Conservation (phyloP, 208 protist genomes). For the Acanthamoeba healyi region DNA sequence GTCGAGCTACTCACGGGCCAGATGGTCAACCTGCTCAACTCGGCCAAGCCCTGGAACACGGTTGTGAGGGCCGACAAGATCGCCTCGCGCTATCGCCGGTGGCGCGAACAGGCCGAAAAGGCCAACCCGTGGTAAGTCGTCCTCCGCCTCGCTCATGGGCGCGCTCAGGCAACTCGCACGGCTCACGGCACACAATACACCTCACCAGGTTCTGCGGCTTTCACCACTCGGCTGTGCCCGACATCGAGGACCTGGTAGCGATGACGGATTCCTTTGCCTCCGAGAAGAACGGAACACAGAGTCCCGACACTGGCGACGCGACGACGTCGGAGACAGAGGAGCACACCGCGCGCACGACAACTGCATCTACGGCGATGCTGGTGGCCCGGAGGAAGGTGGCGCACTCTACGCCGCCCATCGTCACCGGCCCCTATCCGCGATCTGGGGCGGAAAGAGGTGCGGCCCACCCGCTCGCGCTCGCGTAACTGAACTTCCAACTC, state of each 20-base stretch:
- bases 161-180: no score
- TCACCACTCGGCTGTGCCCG: neutral
- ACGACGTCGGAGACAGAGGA: no score
- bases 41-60: conserved; percentile 67
- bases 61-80: conserved; percentile 34
- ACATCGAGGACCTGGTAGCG: conserved; percentile 38
- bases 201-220: conserved; percentile 21
- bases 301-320: no score
- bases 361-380: neutral
- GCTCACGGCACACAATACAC: neutral
- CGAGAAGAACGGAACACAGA: no score
- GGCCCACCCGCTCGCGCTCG: neutral
- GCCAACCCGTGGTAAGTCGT: conserved; percentile 36
- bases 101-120: conserved; percentile 11
- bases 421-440: conserved; percentile 6
- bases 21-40: conserved; percentile 57
- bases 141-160: no score
- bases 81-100: conserved; percentile 34
- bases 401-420: neutral
- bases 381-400: neutral
- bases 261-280: no score
- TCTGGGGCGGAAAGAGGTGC: neutral
- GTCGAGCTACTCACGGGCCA: conserved; percentile 61
- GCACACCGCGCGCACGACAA: neutral
- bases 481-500: no score